These are phyloP conservation scores for Bidens hawaiensis DNA, from an alignment of 140 eudicot species.

Conservation along the genomic window DNA sequence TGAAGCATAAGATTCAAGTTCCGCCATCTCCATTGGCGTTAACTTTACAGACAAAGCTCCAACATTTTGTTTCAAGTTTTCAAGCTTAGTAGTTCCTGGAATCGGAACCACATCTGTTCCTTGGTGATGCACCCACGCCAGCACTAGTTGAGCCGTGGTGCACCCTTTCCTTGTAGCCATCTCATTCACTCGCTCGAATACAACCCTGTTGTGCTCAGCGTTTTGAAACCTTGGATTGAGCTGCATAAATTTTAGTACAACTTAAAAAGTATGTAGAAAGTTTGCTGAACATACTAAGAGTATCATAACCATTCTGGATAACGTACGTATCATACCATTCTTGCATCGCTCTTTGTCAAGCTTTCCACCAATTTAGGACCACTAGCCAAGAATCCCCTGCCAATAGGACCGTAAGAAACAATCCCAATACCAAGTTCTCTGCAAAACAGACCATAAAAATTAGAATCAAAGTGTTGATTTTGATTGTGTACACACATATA, in stretches of 20 bases:
- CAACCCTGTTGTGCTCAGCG: constrained; percentile 34
- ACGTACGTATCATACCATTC: constrained; percentile 21
- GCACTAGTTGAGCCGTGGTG: constrained; percentile 45
- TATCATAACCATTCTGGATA: no score
- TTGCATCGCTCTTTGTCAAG: constrained; percentile 20
- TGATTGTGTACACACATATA: no score
- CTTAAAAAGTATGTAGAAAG: no score
- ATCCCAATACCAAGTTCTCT: constrained; percentile 83
- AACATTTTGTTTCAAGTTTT: constrained; percentile 41
- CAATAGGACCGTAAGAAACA: constrained; percentile 70
- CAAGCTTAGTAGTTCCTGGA: constrained; percentile 46
- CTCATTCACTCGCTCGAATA: constrained; percentile 28
- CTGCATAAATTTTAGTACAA: neutral
- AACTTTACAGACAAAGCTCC: constrained; percentile 44
- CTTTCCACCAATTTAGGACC: constrained; percentile 31
- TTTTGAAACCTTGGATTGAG: constrained; percentile 43
- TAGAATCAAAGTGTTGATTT: neutral
- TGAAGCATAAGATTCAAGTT: neutral
- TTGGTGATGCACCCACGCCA: constrained; percentile 56
- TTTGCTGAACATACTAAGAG: no score
- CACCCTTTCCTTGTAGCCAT: constrained; percentile 39
- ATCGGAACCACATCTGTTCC: constrained; percentile 44
- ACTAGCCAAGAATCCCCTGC: constrained; percentile 44
- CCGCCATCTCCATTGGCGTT: constrained; percentile 33
- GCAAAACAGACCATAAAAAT: neutral